These are phyloP conservation scores for Colletotrichum shisoi DNA, from an alignment of 2,329 filamentous ascomycete species.

Conservation along the genomic window DNA sequence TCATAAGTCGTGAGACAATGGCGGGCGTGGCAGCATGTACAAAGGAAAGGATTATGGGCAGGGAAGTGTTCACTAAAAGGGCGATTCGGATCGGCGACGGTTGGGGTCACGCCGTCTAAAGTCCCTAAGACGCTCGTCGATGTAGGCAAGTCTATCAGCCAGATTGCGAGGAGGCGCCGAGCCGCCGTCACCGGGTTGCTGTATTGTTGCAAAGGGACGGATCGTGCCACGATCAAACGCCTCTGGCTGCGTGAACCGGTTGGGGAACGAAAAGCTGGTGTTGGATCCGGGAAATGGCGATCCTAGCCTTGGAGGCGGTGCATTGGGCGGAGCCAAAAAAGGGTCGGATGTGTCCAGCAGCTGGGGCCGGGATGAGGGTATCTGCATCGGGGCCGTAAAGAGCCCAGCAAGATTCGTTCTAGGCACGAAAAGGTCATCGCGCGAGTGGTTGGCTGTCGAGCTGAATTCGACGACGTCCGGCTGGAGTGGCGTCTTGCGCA, in stretches of 20 bases:
- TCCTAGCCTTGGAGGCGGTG: slow-evolving; percentile 60
- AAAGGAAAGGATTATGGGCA: slow-evolving; percentile 30
- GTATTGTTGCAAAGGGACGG: slow-evolving; percentile 65
- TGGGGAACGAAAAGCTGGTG: slow-evolving; percentile 68
- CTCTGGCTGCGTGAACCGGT: slow-evolving; percentile 59
- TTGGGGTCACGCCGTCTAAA: slow-evolving; percentile 56
- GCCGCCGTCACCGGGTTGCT: slow-evolving; percentile 54
- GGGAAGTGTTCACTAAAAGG: slow-evolving; percentile 49
- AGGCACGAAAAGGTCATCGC: slow-evolving; percentile 53
- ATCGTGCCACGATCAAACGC: slow-evolving; percentile 56
- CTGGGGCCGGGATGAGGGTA: slow-evolving; percentile 18
- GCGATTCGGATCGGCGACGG: slow-evolving; percentile 59
- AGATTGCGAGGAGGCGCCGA: slow-evolving; percentile 55
- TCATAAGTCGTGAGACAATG: slow-evolving; percentile 37
- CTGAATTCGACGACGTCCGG: slow-evolving; percentile 47
- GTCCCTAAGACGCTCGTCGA: slow-evolving; percentile 65
- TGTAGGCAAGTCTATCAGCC: slow-evolving; percentile 63
- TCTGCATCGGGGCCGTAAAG: slow-evolving; percentile 43
- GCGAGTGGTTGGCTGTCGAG: slow-evolving; percentile 47
- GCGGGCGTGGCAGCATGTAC: slow-evolving; percentile 41
- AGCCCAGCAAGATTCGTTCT: slow-evolving; percentile 54
- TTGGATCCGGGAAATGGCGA: slow-evolving; percentile 64
- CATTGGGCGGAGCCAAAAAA: slow-evolving; percentile 44
- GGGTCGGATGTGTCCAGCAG: slow-evolving; percentile 12
- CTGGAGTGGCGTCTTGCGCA: slow-evolving; percentile 39